Base-by-base conservation (phyloP, 345 rosid genomes). In the Camelina laxa region DNA sequence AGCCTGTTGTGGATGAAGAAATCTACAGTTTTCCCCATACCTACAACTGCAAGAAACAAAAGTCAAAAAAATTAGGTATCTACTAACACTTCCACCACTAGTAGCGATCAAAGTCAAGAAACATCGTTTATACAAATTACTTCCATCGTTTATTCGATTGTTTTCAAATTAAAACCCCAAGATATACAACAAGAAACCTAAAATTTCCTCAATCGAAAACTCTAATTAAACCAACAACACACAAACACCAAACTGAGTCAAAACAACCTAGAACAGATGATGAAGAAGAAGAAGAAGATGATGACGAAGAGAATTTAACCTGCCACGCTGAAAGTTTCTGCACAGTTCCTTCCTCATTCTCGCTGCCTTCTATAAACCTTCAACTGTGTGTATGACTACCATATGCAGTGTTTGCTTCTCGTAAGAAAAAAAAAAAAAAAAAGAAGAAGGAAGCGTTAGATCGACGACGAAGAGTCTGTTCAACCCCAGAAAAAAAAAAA, bases 31-130 rank as follows among this genome's bases (percentile, higher is more conserved):
- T 51, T 84, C 97, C 19, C 97, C 97, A 35, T 81, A 94, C 78
- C 76, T 83, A 75, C 97, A 94, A 81, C 98, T 94, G 87, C 67
- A 84, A n/a, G n/a, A n/a, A n/a, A n/a, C n/a, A n/a, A n/a, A n/a
- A n/a, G n/a, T n/a, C n/a, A n/a, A n/a, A n/a, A 35, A 49, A 21
- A 36, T 48, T 51, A 12, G 1, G 21, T 33, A n/a, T 38, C 31
- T 45, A 44, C 31, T 45, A 44, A 10, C 13, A 39, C 44, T 39
- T 3, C 11, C 45, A 9, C 45, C 45, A 42, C 15, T 42, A 3
- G 47, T 42, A 13, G n/a, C 19, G 2, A 68, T 68, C 48, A 20
- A 71, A 33, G 20, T 55, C 61, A 39, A n/a, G 8, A 4, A 33
- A 16, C 27, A 44, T 31, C 65, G 21, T n/a, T 30, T 15, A 56